phyloP scores from a whole-genome alignment of 2,329 filamentous ascomycete species.

The Ascochyta clinopodiicola region DNA sequence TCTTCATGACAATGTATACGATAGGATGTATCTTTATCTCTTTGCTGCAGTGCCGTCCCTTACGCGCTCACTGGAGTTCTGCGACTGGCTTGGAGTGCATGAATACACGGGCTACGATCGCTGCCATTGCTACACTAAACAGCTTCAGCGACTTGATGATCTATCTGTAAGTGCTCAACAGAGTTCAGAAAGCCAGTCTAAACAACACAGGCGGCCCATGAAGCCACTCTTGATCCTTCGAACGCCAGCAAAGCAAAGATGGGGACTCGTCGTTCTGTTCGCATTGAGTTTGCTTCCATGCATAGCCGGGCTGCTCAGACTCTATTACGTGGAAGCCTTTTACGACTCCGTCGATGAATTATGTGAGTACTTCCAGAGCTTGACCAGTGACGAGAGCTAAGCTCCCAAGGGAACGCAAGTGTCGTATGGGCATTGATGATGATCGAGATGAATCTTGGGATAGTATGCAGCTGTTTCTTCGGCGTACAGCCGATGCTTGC shows the following conservation, averaged over 20 bases:
- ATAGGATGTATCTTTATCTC: slow-evolving; percentile 29
- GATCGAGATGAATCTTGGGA: slow-evolving; percentile 39
- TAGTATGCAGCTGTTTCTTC: slow-evolving; percentile 42
- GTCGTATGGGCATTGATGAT: slow-evolving; percentile 31
- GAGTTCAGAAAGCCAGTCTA: too few relatives aligned
- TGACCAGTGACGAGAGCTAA: neutral
- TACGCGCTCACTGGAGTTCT: slow-evolving; percentile 31
- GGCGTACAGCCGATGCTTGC: slow-evolving; percentile 43
- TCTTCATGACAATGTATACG: slow-evolving; percentile 30
- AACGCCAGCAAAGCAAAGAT: slow-evolving; percentile 35
- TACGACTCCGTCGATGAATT: slow-evolving; percentile 33
- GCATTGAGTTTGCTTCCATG: slow-evolving; percentile 36
- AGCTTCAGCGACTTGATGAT: slow-evolving; percentile 40
- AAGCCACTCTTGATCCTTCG: slow-evolving; percentile 36
- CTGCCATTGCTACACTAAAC: slow-evolving; percentile 39
- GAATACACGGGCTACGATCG: slow-evolving; percentile 29
- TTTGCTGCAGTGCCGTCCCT: slow-evolving; percentile 34
- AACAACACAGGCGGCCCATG: slow-evolving; percentile 29
- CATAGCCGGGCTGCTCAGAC: slow-evolving; percentile 33
- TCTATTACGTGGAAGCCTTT: slow-evolving; percentile 39
- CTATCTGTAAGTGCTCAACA: slow-evolving; percentile 27
- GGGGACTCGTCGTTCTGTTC: slow-evolving; percentile 38
- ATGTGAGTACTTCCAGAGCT: slow-evolving; percentile 24
- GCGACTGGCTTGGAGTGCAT: slow-evolving; percentile 32
- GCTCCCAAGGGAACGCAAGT: slow-evolving; percentile 27